phyloP scores from a whole-genome alignment of 2,329 filamentous ascomycete species.

The Eurotiales sp. region DNA sequence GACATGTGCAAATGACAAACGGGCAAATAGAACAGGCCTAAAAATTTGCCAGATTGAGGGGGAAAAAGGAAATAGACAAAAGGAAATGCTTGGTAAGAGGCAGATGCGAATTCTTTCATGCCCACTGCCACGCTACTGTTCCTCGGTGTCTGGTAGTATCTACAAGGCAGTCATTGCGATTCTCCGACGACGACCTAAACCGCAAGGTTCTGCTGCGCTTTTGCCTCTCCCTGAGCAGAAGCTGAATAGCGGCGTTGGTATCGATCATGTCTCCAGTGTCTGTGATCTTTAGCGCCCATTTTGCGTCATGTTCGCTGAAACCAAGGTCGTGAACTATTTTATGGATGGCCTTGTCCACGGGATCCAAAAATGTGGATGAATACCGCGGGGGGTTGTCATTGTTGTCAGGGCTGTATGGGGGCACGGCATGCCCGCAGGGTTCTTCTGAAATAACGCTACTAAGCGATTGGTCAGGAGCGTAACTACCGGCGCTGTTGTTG shows the following conservation, averaged over 20 bases:
- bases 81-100: too few species aligned
- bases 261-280: constrained; percentile 59
- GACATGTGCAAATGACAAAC: too few species aligned
- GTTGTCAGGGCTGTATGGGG: constrained; percentile 1
- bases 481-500: not conserved
- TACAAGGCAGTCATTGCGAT: constrained; percentile 11
- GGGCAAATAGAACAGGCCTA: too few species aligned
- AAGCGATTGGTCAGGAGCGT: not conserved
- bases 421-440: not conserved
- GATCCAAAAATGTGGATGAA: constrained; percentile 40
- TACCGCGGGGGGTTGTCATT: constrained; percentile 15
- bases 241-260: constrained; percentile 54
- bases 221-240: constrained; percentile 45
- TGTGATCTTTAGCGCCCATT: constrained; percentile 55
- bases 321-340: constrained; percentile 57
- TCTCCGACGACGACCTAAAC: constrained; percentile 11
- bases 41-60: too few species aligned
- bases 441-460: constrained; percentile 1
- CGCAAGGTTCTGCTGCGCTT: constrained; percentile 22
- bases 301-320: constrained; percentile 53
- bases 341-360: constrained; percentile 54
- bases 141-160: constrained; percentile 22
- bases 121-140: constrained; percentile 37
- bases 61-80: too few species aligned
- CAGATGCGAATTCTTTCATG: constrained; percentile 17